phyloP scores from a whole-genome alignment of 805 yeast species.

The Nakazawaea pomicola region DNA sequence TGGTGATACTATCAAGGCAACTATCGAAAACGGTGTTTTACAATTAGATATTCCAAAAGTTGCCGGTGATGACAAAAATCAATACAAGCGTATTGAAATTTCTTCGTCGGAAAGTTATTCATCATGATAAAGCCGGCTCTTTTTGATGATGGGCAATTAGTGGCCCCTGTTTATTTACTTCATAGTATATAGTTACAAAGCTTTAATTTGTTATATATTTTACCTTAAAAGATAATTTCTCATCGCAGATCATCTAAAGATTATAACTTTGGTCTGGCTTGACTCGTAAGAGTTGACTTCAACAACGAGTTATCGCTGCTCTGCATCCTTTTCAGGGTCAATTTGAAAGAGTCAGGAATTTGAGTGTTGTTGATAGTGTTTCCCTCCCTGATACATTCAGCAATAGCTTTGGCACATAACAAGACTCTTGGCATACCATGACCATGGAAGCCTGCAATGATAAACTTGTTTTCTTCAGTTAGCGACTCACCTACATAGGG shows the following conservation, averaged over 20 bases:
- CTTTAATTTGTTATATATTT: no score
- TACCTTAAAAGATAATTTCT: no score
- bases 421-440: conserved; percentile 49
- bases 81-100: conserved; percentile 21
- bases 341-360: conserved; percentile 20
- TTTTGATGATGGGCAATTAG: no score
- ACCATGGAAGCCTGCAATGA: conserved; percentile 45
- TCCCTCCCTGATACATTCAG: conserved; percentile 18
- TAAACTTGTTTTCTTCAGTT: conserved; percentile 25
- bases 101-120: conserved; percentile 11
- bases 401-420: conserved; percentile 34
- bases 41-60: conserved; percentile 37
- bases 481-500: conserved; percentile 40
- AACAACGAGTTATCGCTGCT: conserved; percentile 15
- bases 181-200: neutral
- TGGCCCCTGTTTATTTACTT: no score
- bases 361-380: neutral
- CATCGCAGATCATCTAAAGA: neutral
- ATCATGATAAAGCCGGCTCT: conserved; percentile 3
- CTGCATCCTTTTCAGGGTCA: conserved; percentile 18
- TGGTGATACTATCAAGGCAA: conserved; percentile 40
- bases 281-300: conserved; percentile 3
- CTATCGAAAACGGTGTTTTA: conserved; percentile 40
- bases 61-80: conserved; percentile 14
- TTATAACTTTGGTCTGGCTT: conserved; percentile 2